Evolutionary conservation across 2,329 filamentous ascomycete species (phyloP).

Genomic region (Penicillium brevicompactum): DNA sequence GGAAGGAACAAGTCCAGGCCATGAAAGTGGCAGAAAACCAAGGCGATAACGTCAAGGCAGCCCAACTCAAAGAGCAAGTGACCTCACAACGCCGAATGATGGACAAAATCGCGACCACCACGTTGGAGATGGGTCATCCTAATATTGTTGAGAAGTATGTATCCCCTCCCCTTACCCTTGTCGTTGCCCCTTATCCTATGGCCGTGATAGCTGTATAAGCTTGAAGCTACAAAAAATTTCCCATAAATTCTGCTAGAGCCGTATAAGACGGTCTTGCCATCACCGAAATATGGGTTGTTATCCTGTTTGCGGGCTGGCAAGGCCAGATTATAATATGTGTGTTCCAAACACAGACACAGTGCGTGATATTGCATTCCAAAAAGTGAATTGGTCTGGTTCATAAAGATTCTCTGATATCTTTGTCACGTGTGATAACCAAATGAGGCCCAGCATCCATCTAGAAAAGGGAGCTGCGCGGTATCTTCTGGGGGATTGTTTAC

Average conservation of each 20-base stretch:
- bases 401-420: slow-evolving; percentile 2
- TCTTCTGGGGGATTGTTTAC: neutral
- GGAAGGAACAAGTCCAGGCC: slow-evolving; percentile 60
- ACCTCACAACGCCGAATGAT: slow-evolving; percentile 60
- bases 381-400: neutral
- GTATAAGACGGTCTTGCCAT: slow-evolving; percentile 27
- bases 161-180: slow-evolving; percentile 5
- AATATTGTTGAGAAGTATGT: slow-evolving; percentile 55
- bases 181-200: slow-evolving; percentile 22
- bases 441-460: slow-evolving; percentile 1
- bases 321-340: slow-evolving; percentile 3
- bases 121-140: slow-evolving; percentile 48
- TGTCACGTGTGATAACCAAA: neutral
- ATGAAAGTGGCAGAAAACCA: slow-evolving; percentile 61
- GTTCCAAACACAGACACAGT: neutral
- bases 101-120: slow-evolving; percentile 51
- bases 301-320: neutral
- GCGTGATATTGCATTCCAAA: neutral
- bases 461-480: neutral
- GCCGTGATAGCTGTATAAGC: slow-evolving; percentile 36
- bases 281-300: slow-evolving; percentile 30
- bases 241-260: slow-evolving; percentile 37
- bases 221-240: slow-evolving; percentile 36
- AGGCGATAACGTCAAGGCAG: slow-evolving; percentile 56
- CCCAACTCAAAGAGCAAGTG: slow-evolving; percentile 59